Evolutionary conservation across 345 rosid genomes (phyloP).

Genomic region (Odontarrhena argentea): DNA sequence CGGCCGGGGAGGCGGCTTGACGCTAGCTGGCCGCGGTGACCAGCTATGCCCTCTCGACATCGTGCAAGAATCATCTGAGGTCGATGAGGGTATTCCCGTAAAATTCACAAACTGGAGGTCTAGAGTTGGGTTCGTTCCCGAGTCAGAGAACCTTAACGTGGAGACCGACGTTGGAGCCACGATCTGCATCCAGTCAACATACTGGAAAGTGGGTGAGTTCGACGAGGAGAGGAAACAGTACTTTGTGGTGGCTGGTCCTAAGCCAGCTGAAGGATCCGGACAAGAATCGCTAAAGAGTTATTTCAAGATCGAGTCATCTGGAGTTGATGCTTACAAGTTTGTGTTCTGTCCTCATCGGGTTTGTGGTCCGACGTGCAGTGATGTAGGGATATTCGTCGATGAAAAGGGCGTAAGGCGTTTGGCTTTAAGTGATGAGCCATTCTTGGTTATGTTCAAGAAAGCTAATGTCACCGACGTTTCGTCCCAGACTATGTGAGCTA

Average conservation of each 20-base stretch:
- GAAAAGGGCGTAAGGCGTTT: slow-evolving; percentile 47
- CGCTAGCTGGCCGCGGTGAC: slow-evolving; percentile 35
- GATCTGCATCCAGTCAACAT: slow-evolving; percentile 48
- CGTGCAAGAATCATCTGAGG: slow-evolving; percentile 37
- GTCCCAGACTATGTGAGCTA: slow-evolving; percentile 30
- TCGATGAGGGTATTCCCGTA: slow-evolving; percentile 36
- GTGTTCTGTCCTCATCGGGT: slow-evolving; percentile 54
- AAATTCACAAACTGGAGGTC: slow-evolving; percentile 36
- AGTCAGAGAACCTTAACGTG: slow-evolving; percentile 38
- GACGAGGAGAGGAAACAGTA: slow-evolving; percentile 45
- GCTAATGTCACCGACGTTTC: slow-evolving; percentile 35
- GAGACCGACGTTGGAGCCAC: slow-evolving; percentile 40
- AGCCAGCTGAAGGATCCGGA: slow-evolving; percentile 47
- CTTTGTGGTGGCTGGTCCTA: slow-evolving; percentile 51
- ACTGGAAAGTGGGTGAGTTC: slow-evolving; percentile 50
- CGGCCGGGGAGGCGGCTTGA: slow-evolving; percentile 39
- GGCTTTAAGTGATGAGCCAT: slow-evolving; percentile 54
- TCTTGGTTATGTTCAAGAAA: slow-evolving; percentile 59
- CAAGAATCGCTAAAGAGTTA: slow-evolving; percentile 49
- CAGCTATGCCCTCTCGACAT: slow-evolving; percentile 26
- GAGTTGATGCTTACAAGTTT: slow-evolving; percentile 53
- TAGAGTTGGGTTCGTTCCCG: slow-evolving; percentile 22
- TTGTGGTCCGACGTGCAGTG: slow-evolving; percentile 46
- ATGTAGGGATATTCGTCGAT: slow-evolving; percentile 55
- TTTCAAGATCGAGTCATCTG: slow-evolving; percentile 56